These are phyloP conservation scores for Sugiyamaella qingdaonensis DNA, from an alignment of 805 yeast genomes.

Conservation along the genomic window DNA sequence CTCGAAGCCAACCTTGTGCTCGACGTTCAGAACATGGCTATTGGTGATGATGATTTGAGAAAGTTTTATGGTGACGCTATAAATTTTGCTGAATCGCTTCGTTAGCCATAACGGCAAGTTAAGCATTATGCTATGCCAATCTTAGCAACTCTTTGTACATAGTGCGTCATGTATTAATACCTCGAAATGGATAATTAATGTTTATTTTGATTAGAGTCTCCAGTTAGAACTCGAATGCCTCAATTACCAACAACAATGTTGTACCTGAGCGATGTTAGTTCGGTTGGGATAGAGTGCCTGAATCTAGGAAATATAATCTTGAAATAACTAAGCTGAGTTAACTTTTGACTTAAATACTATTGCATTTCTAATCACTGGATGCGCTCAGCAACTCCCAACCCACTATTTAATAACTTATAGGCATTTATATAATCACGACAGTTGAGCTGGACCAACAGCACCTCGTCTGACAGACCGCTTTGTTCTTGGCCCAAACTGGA, in stretches of 20 bases:
- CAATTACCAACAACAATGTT: too few species aligned
- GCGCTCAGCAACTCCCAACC: too few species aligned
- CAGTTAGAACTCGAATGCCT: too few species aligned
- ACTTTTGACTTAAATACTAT: too few species aligned
- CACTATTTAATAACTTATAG: neutral
- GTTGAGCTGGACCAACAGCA: neutral
- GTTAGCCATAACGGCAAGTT: neutral
- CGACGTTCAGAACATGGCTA: constrained; percentile 19
- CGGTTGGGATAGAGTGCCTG: too few species aligned
- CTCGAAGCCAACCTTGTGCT: constrained; percentile 48
- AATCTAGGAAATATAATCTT: too few species aligned
- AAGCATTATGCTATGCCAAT: neutral
- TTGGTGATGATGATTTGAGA: constrained; percentile 8
- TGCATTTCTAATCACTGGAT: neutral
- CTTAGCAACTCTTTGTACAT: neutral
- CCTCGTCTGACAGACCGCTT: constrained; percentile 52
- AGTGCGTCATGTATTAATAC: neutral
- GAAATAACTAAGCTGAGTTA: too few species aligned
- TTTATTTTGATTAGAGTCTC: too few species aligned
- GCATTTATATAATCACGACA: neutral
- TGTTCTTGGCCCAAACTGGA: constrained; percentile 67
- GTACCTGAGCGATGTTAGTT: too few species aligned
- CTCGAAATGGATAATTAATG: too few species aligned
- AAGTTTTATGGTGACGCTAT: constrained; percentile 19
- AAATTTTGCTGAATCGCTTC: constrained; percentile 9